Conservation (phyloP, 768 basidiomycete genomes). For the Calocera cornea region DNA sequence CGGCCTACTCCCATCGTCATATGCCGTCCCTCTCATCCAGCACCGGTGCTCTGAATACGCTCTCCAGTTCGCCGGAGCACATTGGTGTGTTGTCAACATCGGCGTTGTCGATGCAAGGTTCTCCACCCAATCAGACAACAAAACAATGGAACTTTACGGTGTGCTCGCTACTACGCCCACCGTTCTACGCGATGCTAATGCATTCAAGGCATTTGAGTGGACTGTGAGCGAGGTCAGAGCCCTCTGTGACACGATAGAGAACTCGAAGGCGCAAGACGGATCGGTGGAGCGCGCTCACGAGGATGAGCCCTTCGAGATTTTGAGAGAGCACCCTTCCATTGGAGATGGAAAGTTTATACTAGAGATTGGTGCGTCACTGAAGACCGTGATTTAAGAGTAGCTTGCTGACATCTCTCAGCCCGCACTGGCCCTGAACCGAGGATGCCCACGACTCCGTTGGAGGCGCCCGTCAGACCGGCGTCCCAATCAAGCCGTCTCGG, state of each 20-base stretch:
- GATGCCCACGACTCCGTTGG: neutral
- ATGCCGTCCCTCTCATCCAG: constrained; percentile 22
- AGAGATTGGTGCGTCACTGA: constrained; percentile 41
- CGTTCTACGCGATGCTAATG: neutral
- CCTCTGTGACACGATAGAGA: constrained; percentile 46
- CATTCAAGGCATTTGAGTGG: constrained; percentile 58
- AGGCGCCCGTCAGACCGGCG: constrained; percentile 11
- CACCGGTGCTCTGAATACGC: constrained; percentile 17
- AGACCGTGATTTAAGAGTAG: neutral
- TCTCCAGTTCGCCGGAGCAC: constrained; percentile 11
- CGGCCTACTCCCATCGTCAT: constrained; percentile 27
- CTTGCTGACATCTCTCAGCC: neutral
- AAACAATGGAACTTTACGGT: constrained; percentile 56
- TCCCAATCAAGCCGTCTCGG: constrained; percentile 7
- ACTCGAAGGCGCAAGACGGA: constrained; percentile 18
- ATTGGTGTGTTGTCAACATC: neutral
- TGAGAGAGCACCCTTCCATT: constrained; percentile 50
- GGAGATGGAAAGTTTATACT: constrained; percentile 61
- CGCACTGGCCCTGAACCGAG: neutral
- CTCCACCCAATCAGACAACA: constrained; percentile 25
- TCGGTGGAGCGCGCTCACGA: constrained; percentile 21
- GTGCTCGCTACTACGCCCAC: constrained; percentile 14
- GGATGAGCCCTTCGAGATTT: constrained; percentile 38
- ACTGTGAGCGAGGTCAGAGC: constrained; percentile 43
- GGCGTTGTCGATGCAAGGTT: constrained; percentile 23